These are phyloP conservation scores for Dendrothele bispora DNA, from an alignment of 768 basidiomycete genomes.

Conservation along the genomic window DNA sequence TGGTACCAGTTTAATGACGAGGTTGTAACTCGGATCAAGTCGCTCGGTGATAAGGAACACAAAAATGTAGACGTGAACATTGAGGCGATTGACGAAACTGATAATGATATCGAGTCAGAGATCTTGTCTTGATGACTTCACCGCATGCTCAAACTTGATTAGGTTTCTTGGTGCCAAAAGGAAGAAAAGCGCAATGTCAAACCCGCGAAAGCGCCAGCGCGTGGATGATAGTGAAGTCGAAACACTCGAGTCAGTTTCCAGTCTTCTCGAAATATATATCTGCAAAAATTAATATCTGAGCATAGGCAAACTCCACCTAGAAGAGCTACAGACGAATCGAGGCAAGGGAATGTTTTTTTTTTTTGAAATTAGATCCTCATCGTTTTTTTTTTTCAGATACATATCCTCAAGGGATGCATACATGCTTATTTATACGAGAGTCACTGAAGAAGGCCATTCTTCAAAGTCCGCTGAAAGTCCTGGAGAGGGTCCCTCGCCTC, in stretches of 20 bases:
- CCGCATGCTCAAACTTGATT: neutral
- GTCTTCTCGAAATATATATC: too few species aligned
- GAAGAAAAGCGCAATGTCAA: slow-evolving; percentile 34
- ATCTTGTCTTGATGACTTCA: neutral
- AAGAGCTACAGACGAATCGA: too few species aligned
- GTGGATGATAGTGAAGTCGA: slow-evolving; percentile 65
- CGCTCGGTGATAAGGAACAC: slow-evolving; percentile 46
- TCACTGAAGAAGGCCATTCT: slow-evolving; percentile 34
- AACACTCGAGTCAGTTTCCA: slow-evolving; percentile 16
- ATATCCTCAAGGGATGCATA: slow-evolving; percentile 87
- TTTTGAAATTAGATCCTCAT: neutral
- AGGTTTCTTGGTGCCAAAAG: slow-evolving; percentile 27
- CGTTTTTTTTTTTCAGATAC: slow-evolving; percentile 15
- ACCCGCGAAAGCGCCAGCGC: slow-evolving; percentile 48
- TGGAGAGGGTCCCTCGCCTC: slow-evolving; percentile 41
- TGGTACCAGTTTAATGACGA: slow-evolving; percentile 98
- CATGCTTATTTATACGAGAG: slow-evolving; percentile 94
- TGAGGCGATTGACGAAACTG: slow-evolving; percentile 13
- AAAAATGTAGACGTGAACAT: slow-evolving; percentile 28
- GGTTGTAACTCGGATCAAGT: slow-evolving; percentile 58
- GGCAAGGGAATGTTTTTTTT: too few species aligned
- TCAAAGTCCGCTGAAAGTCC: slow-evolving; percentile 5
- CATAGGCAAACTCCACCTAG: too few species aligned
- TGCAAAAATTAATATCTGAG: too few species aligned
- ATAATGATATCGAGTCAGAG: slow-evolving; percentile 27